Evolutionary conservation across 352 stramenopile genomes (phyloP).

Genomic region (Pythium rhizo-oryzae): DNA sequence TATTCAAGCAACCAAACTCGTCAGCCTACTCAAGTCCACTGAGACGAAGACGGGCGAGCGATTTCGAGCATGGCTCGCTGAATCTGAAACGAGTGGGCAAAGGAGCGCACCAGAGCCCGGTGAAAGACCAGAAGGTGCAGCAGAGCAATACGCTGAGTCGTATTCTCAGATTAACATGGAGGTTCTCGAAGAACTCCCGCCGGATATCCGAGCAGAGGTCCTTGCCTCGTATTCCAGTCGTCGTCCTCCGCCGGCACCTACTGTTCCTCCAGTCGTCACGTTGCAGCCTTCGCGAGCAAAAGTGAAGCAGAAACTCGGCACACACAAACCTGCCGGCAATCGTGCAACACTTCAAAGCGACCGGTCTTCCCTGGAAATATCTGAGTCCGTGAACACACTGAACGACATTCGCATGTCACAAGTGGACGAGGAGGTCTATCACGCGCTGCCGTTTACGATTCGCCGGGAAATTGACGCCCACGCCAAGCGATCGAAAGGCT

Average conservation of each 20-base stretch:
- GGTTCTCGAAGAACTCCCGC: slow-evolving; percentile 62
- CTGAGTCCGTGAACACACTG: slow-evolving; percentile 30
- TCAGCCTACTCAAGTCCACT: slow-evolving; percentile 22
- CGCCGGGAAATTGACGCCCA: slow-evolving; percentile 72
- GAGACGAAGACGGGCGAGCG: slow-evolving; percentile 42
- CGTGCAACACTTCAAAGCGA: slow-evolving; percentile 15
- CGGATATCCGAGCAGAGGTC: slow-evolving; percentile 59
- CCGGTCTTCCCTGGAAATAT: not conserved
- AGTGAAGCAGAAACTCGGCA: slow-evolving; percentile 24
- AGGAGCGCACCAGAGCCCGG: not conserved
- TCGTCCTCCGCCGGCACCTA: not conserved
- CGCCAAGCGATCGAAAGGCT: slow-evolving; percentile 47
- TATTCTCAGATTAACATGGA: slow-evolving; percentile 72
- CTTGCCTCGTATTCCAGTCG: slow-evolving; percentile 35
- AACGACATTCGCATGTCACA: slow-evolving; percentile 80
- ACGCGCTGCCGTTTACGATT: slow-evolving; percentile 66
- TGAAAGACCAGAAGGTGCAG: not conserved
- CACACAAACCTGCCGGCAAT: not conserved
- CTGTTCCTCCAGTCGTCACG: not conserved
- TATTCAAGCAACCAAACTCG: slow-evolving; percentile 77
- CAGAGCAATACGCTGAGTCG: slow-evolving; percentile 12
- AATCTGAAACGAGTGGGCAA: slow-evolving; percentile 18
- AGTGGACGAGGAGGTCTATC: slow-evolving; percentile 77
- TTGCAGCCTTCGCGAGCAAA: slow-evolving; percentile 26
- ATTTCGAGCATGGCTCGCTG: slow-evolving; percentile 59